Evolutionary conservation across 2,329 filamentous ascomycete genomes (phyloP).

Genomic region (Alternaria metachromatica): DNA sequence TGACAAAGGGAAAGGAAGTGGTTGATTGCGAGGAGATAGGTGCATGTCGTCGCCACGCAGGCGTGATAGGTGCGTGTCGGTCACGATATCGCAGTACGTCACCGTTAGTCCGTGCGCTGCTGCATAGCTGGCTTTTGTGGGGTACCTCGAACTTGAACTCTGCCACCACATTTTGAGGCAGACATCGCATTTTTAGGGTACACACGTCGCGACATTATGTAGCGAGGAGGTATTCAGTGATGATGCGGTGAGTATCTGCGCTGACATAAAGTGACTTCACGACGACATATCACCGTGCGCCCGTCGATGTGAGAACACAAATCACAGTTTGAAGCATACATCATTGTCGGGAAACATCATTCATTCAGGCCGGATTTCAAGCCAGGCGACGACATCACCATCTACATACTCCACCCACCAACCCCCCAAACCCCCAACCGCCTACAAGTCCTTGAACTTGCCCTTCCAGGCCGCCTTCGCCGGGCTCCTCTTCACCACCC

Average conservation of each 20-base stretch:
- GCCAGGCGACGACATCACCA: background rate
- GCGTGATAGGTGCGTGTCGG: background rate
- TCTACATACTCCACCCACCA: background rate
- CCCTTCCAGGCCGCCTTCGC: background rate
- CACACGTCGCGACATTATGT: background rate
- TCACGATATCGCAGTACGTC: conserved; percentile 9
- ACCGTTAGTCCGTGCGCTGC: conserved; percentile 2
- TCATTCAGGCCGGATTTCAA: background rate
- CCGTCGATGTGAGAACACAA: background rate
- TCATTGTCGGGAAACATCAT: background rate
- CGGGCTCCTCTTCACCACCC: background rate
- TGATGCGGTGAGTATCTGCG: background rate
- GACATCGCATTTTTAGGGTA: background rate
- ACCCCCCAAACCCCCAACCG: background rate
- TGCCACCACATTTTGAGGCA: background rate
- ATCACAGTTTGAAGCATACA: background rate
- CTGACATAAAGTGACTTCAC: background rate
- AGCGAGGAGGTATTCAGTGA: background rate
- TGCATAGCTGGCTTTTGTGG: conserved; percentile 8
- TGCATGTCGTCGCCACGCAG: background rate
- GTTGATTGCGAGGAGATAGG: background rate
- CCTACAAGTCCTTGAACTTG: background rate
- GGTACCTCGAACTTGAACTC: conserved; percentile 3
- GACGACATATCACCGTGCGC: background rate
- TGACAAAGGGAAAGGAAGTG: background rate